Percentiles rank a stretch among this genome's conserved stretches.
These are phyloP conservation scores for Cercospora beticola DNA, from an alignment of 2,329 filamentous ascomycete species.

Conservation along the genomic window DNA sequence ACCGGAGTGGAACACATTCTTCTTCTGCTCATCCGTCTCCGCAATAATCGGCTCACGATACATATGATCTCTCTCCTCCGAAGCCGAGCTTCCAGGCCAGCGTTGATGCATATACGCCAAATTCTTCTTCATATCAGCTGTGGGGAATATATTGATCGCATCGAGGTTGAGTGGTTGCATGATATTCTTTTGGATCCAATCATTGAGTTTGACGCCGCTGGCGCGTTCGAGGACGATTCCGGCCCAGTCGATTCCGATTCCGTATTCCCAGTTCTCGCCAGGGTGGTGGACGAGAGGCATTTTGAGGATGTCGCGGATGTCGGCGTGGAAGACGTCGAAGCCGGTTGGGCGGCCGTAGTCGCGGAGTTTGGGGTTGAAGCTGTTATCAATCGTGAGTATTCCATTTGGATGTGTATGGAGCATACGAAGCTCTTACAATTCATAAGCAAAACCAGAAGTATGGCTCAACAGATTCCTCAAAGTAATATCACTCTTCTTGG, in stretches of 20 bases:
- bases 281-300: slow-evolving; percentile 64
- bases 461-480: slow-evolving; percentile 53
- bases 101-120: slow-evolving; percentile 60
- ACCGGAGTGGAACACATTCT: slow-evolving; percentile 56
- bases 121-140: slow-evolving; percentile 53
- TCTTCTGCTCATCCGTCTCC: slow-evolving; percentile 46
- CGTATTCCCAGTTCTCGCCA: slow-evolving; percentile 61
- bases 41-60: slow-evolving; percentile 50
- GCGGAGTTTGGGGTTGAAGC: slow-evolving; percentile 45
- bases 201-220: slow-evolving; percentile 45
- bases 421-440: slow-evolving; percentile 37
- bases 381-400: slow-evolving; percentile 2
- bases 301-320: slow-evolving; percentile 49
- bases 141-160: slow-evolving; percentile 60
- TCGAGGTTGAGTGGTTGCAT: slow-evolving; percentile 49
- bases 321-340: slow-evolving; percentile 59
- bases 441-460: slow-evolving; percentile 53
- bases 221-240: slow-evolving; percentile 50
- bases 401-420: too few species aligned
- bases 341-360: slow-evolving; percentile 50
- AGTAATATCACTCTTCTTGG: slow-evolving; percentile 50
- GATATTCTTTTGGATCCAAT: slow-evolving; percentile 50
- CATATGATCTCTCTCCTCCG: slow-evolving; percentile 51
- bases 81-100: slow-evolving; percentile 38
- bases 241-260: slow-evolving; percentile 51